A percentile compares a stretch with the other conserved stretches of the same genome.
Evolutionary conservation across 768 basidiomycete genomes (phyloP).

Genomic region (Tylopilus vinaceipallidus): DNA sequence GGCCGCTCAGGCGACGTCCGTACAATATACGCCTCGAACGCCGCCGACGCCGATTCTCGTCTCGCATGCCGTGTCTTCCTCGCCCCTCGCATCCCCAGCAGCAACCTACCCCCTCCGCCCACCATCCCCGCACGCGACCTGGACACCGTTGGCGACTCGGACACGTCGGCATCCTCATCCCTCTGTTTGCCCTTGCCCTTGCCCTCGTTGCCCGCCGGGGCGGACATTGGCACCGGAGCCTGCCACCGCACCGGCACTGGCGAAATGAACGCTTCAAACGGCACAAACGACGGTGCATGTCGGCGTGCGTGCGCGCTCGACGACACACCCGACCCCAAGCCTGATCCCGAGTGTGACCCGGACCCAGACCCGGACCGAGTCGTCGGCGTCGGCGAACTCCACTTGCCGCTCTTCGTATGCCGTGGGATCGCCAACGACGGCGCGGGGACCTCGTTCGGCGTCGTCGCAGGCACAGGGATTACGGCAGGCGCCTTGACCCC

Average conservation of each 20-base stretch:
- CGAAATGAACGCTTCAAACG: slow-evolving; percentile 27
- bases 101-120: not conserved
- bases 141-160: not conserved
- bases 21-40: slow-evolving; percentile 21
- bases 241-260: slow-evolving; percentile 3
- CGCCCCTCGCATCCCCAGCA: not conserved
- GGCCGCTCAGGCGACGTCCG: slow-evolving; percentile 2
- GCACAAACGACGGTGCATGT: not conserved
- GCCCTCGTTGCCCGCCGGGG: not conserved
- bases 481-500: too few relatives aligned
- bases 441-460: too few relatives aligned
- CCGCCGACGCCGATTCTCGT: slow-evolving; percentile 12
- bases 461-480: too few relatives aligned
- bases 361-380: too few relatives aligned
- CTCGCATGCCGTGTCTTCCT: not conserved
- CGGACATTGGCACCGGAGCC: too few relatives aligned
- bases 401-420: too few relatives aligned
- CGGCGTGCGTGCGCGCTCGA: too few relatives aligned
- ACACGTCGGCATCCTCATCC: not conserved
- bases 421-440: too few relatives aligned
- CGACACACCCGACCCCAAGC: not conserved
- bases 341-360: too few relatives aligned
- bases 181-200: not conserved
- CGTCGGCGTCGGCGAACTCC: too few relatives aligned
- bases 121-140: not conserved